These are phyloP conservation scores for Colletotrichum lini DNA, from an alignment of 2,329 filamentous ascomycete genomes.

Conservation along the genomic window DNA sequence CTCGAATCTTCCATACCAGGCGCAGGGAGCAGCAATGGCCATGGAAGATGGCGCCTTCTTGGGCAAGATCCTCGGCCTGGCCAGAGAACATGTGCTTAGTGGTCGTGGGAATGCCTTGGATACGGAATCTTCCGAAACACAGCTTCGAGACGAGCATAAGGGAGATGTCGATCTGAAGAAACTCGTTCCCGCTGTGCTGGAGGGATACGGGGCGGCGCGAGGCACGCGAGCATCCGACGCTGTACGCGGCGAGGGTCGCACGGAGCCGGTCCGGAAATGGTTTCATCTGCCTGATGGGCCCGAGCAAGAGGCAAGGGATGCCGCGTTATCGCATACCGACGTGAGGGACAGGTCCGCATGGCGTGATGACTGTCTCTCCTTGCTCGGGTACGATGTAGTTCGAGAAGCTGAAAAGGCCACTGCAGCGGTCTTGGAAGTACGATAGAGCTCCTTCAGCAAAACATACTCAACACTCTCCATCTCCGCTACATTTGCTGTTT, in stretches of 20 bases:
- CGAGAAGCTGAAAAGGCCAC: neutral
- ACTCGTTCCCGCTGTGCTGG: conserved; percentile 17
- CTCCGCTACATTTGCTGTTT: neutral
- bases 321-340: conserved; percentile 7
- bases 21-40: conserved; percentile 47
- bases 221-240: conserved; percentile 7
- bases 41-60: conserved; percentile 47
- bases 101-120: too few relatives aligned
- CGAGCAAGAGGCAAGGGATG: conserved; percentile 32
- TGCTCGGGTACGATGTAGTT: neutral
- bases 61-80: conserved; percentile 47
- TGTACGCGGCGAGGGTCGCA: conserved; percentile 6
- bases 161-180: neutral
- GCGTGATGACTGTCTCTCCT: neutral
- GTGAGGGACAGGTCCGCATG: neutral
- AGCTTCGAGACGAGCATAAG: neutral
- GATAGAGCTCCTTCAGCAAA: neutral
- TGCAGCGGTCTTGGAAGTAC: neutral
- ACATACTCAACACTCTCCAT: too few relatives aligned
- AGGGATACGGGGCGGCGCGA: conserved; percentile 15
- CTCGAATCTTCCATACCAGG: conserved; percentile 46
- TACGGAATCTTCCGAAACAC: neutral
- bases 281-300: conserved; percentile 32
- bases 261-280: conserved; percentile 36
- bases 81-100: neutral